Base-by-base conservation (phyloP, 1,139 yeast genomes). In the Debaryomyces psychrophilus region DNA sequence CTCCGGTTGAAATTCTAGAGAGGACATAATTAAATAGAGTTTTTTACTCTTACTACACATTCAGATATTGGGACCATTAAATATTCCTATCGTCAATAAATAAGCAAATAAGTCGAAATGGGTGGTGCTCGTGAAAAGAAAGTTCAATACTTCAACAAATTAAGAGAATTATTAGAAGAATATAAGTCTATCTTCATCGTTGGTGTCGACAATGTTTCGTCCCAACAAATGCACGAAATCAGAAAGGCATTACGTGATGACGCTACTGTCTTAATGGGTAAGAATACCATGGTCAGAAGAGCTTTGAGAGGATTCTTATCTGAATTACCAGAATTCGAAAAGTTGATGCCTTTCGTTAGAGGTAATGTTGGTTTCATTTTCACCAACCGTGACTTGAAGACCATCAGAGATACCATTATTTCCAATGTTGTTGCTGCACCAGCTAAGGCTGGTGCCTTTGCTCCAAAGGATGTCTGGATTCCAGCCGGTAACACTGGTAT, bases 261-360 rank as follows among this genome's bases (percentile, higher is more conserved):
- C 52, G 99, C 93, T 68, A 93, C 87, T 62, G 92, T 95, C 61
- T 82, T 93, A 71, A 93, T 95, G 98, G 99, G 99, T 84, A 93
- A 93, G 89, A 93, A 93, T 97, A 95, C 99, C 84, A 92, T 95
- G 98, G 97, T 95, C 64, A 90, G 99, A 84, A 92, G 99, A 83
- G 99, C 99, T 72, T 81, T 93, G 83, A 90, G 98, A 82, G 95
- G 90, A 65, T 90, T 90, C 87, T 73, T 92, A 64, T 48, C 86
- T 67, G 98, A 92, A 73, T 83, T 90, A 79, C 97, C 99, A 73
- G 97, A 93, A 68, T 88, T 73, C 72, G 99, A 93, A 83, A 90
- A 87, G 78, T 77, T 93, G 69, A 81, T 93, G 77, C 99, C 99
- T 62, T 86, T 77, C 81, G 82, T 95, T 75, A 90, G 77, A 77